These are phyloP conservation scores for Salix caprea DNA, from an alignment of 345 rosid species.

Conservation along the genomic window DNA sequence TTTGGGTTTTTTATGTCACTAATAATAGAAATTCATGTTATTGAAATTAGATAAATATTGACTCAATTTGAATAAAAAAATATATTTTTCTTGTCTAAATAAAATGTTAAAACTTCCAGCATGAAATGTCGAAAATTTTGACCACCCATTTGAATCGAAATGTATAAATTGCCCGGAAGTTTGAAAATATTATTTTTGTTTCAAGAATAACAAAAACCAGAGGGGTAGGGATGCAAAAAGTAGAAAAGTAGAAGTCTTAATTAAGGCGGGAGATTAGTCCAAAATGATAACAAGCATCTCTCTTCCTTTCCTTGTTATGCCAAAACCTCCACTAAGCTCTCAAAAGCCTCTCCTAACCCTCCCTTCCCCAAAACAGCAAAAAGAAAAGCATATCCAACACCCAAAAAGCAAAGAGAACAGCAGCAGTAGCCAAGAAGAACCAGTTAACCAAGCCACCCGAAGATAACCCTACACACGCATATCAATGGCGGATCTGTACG, in stretches of 20 bases:
- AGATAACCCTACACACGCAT: neutral
- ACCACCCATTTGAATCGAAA: too few species aligned
- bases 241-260: neutral
- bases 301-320: neutral
- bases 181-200: too few species aligned
- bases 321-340: neutral
- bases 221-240: neutral
- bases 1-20: too few species aligned
- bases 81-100: too few species aligned
- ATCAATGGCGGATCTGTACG: constrained; percentile 59
- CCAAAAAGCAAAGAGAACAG: neutral
- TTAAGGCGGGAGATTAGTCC: constrained; percentile 55
- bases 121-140: too few species aligned
- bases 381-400: neutral
- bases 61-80: too few species aligned
- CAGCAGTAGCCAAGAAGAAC: neutral
- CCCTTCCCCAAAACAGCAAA: neutral
- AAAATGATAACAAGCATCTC: constrained; percentile 21
- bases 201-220: neutral
- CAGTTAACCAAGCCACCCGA: neutral
- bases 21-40: too few species aligned
- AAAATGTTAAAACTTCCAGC: too few species aligned
- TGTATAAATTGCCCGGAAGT: too few species aligned
- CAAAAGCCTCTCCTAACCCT: neutral
- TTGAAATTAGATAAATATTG: too few species aligned